Conservation (phyloP, 768 basidiomycete species). For the Lanmaoa rubissima region DNA sequence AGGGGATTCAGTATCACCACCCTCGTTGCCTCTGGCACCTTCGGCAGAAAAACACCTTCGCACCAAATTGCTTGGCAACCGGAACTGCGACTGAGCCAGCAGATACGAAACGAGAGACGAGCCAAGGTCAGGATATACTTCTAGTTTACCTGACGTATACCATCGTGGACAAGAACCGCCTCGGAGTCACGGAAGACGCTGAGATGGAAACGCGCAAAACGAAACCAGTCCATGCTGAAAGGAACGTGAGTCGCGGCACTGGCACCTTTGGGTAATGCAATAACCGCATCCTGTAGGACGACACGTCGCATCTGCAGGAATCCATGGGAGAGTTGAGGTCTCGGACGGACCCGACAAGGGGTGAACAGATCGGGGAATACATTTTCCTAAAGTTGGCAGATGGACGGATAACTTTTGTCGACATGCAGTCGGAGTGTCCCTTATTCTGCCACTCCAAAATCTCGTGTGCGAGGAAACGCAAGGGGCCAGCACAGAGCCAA, state of each 20-base stretch:
- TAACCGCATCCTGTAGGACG: neutral
- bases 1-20: constrained; percentile 19
- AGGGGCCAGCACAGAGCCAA: too few species aligned
- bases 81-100: constrained; percentile 28
- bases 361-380: too few species aligned
- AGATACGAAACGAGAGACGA: constrained; percentile 9
- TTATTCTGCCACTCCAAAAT: too few species aligned
- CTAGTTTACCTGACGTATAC: constrained; percentile 20
- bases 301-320: too few species aligned
- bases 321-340: too few species aligned
- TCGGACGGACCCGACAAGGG: too few species aligned
- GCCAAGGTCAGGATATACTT: neutral
- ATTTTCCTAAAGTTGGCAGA: too few species aligned
- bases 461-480: too few species aligned
- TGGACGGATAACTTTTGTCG: too few species aligned
- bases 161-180: constrained; percentile 27
- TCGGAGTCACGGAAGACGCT: constrained; percentile 10
- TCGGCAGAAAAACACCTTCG: constrained; percentile 19
- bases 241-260: constrained; percentile 15
- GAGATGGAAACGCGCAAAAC: constrained; percentile 17
- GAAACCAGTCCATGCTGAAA: constrained; percentile 30
- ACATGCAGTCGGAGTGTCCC: too few species aligned
- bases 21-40: constrained; percentile 12
- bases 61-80: constrained; percentile 21
- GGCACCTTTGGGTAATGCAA: constrained; percentile 14